A percentile compares a stretch with the other conserved stretches of the same genome.
These are phyloP conservation scores for Catharanthus roseus DNA, from an alignment of 257 asterid species.

Conservation along the genomic window DNA sequence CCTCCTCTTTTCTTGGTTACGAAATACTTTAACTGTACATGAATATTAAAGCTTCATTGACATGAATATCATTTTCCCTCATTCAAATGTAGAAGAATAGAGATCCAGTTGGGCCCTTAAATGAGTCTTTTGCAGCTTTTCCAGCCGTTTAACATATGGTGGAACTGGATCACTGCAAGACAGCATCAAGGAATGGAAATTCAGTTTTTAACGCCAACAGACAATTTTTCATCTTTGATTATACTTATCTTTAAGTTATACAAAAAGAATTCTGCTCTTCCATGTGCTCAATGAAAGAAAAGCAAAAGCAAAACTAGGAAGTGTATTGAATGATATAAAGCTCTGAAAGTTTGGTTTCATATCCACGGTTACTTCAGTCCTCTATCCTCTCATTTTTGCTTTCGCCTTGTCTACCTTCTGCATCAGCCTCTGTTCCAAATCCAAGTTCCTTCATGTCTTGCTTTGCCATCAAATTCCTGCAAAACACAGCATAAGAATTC, in stretches of 20 bases:
- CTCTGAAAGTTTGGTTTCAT: too few species aligned
- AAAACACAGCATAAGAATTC: slow-evolving; percentile 4
- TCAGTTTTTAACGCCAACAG: too few species aligned
- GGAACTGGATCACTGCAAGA: too few species aligned
- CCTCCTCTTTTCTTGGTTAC: not conserved
- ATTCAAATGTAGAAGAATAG: not conserved
- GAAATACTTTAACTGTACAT: not conserved
- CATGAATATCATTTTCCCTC: not conserved
- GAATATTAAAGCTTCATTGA: not conserved
- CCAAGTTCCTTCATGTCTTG: slow-evolving; percentile 95
- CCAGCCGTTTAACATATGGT: not conserved
- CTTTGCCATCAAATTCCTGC: slow-evolving; percentile 98
- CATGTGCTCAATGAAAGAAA: not conserved
- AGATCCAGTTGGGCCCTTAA: not conserved
- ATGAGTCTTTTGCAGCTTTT: not conserved
- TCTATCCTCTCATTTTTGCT: slow-evolving; percentile 20
- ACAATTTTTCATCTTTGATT: not conserved
- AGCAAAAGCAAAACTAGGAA: not conserved
- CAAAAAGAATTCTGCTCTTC: not conserved
- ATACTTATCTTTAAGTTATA: not conserved
- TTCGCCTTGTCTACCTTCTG: slow-evolving; percentile 27
- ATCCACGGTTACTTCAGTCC: slow-evolving; percentile 9
- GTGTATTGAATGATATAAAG: not conserved
- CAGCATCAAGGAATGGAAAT: not conserved
- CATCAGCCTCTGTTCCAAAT: slow-evolving; percentile 39